Base-by-base conservation (phyloP, 306 rosid genomes). In the Lupinus albus region DNA sequence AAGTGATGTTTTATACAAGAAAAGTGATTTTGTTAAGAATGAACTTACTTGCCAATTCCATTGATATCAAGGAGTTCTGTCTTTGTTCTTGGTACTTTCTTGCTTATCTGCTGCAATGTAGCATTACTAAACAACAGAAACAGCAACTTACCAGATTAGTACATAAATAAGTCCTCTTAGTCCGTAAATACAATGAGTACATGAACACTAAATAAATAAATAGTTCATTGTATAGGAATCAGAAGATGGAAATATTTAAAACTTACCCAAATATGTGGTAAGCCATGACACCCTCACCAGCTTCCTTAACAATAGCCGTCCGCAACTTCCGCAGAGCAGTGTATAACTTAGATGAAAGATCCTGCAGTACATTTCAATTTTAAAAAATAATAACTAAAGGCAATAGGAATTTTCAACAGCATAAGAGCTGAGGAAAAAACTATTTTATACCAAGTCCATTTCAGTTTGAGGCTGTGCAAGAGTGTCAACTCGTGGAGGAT, bases 41-140 rank as follows among this genome's bases (percentile, higher is more conserved):
- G 41, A 71, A 85, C 99, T 86, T 85, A 93, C 99, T 85, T 86
- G 78, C 91, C 79, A 21, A 93, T 79, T 82, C 99, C 99, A 72
- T 72, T 81, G 73, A 93, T 86, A 52, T 93, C 96, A 36, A 83
- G 90, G 72, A 93, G 96, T 81, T 90, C 99, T 62, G 90, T 90
- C 69, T 83, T 85, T 1, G 99, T 84, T 78, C 92, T 88, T 11
- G 97, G 97, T 42, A 88, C 16, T 68, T 49, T 90, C 79, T 59
- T 79, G 83, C 97, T 83, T 60, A 93, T 77, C 39, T 64, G 80
- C 77, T 79, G 81, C 80, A 93, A 75, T 2, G 85, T 75, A 9
- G 88, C 83, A 78, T 90, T 88, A 64, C 99, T 93, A 18, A 45
- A 33, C 32, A 44, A 55, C 17, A 58, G 75, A 67, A 57, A 72